Conservation (phyloP, 257 asterid genomes). For the Solanum chmielewskii region DNA sequence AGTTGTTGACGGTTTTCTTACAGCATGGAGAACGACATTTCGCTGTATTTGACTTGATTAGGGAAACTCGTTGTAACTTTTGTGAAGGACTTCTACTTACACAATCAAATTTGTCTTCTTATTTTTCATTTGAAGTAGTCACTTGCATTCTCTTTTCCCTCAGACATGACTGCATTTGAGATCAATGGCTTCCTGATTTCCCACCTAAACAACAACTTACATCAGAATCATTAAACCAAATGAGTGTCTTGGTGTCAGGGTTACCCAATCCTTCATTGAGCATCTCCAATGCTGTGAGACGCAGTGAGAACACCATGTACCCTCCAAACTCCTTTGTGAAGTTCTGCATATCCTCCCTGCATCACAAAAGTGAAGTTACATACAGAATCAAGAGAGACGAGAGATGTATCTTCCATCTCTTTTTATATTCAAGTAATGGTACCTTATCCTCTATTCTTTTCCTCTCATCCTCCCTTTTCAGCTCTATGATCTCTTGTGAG, state of each 20-base stretch:
- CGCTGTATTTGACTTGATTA: background rate
- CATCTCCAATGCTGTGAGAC: conserved; percentile 88
- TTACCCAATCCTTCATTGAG: too few species aligned
- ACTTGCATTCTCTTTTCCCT: conserved; percentile 9
- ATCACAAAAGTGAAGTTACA: background rate
- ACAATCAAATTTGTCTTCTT: conserved; percentile 2
- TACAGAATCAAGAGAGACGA: background rate
- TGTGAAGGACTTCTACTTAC: conserved; percentile 21
- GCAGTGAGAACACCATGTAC: conserved; percentile 79
- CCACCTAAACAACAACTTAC: conserved; percentile 25
- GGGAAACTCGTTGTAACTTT: conserved; percentile 10
- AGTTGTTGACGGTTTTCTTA: conserved; percentile 3
- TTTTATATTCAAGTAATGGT: background rate
- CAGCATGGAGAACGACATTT: conserved; percentile 6
- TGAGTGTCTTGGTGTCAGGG: conserved; percentile 55
- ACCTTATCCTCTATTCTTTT: conserved; percentile 70
- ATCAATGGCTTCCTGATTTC: conserved; percentile 64
- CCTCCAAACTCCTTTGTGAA: conserved; percentile 80
- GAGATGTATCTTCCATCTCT: background rate
- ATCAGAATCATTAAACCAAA: background rate
- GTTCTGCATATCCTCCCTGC: conserved; percentile 80
- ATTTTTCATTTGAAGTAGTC: conserved; percentile 6
- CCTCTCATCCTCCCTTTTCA: conserved; percentile 57
- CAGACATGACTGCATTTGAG: conserved; percentile 31
- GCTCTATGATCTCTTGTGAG: conserved; percentile 70